Conservation (phyloP, 805 yeast genomes). For the Metschnikowia gelsemii region DNA sequence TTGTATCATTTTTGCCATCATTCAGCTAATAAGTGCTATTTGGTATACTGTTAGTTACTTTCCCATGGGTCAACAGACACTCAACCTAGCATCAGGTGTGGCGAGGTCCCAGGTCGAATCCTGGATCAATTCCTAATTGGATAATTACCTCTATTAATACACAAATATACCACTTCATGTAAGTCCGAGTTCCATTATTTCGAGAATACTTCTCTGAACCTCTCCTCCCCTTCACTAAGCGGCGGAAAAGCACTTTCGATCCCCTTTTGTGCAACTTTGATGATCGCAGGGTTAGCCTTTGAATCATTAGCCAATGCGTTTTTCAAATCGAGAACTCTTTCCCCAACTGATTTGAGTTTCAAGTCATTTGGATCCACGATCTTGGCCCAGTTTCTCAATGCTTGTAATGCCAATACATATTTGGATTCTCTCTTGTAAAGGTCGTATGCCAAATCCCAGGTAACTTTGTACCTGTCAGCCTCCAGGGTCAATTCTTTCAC, state of each 20-base stretch:
- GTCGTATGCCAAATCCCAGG: constrained; percentile 46
- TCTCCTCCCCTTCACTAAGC: constrained; percentile 23
- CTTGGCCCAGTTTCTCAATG: constrained; percentile 43
- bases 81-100: constrained; percentile 42
- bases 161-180: neutral
- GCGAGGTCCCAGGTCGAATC: constrained; percentile 45
- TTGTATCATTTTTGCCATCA: constrained; percentile 40
- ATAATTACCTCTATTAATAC: no score
- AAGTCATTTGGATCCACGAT: constrained; percentile 28
- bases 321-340: constrained; percentile 34
- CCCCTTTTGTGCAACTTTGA: constrained; percentile 41
- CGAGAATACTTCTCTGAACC: constrained; percentile 18
- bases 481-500: constrained; percentile 43
- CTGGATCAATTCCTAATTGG: constrained; percentile 36
- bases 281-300: constrained; percentile 45
- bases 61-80: constrained; percentile 47
- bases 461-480: constrained; percentile 38
- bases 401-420: constrained; percentile 46
- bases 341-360: constrained; percentile 24
- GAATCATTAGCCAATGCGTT: constrained; percentile 34
- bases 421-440: constrained; percentile 43
- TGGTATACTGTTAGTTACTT: constrained; percentile 50
- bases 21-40: constrained; percentile 41
- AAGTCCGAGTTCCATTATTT: constrained; percentile 5
- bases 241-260: constrained; percentile 35